These are phyloP conservation scores for Rhodosporidiobolus sp. DNA, from an alignment of 768 basidiomycete genomes.

Conservation along the genomic window DNA sequence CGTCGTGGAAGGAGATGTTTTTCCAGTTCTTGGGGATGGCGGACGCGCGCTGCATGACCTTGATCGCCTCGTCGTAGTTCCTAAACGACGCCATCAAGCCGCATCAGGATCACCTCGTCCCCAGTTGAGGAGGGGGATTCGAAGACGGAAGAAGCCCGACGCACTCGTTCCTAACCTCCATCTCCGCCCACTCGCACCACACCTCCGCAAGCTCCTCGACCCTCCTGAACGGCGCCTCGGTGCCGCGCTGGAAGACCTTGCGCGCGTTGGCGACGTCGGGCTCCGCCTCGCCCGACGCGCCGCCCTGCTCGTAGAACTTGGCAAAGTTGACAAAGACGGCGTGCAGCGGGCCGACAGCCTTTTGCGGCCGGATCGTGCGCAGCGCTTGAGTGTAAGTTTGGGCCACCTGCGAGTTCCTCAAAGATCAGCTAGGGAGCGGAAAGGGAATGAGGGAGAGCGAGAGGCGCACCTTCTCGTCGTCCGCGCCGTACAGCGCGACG, in stretches of 20 bases:
- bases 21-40: constrained; percentile 76
- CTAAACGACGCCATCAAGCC: constrained; percentile 55
- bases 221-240: constrained; percentile 84
- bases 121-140: no score
- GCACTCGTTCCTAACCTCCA: constrained; percentile 94
- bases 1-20: constrained; percentile 91
- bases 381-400: constrained; percentile 88
- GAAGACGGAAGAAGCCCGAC: not conserved
- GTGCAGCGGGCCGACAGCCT: constrained; percentile 85
- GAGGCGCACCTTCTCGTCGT: constrained; percentile 76
- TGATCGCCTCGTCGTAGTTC: constrained; percentile 91
- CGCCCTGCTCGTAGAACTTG: constrained; percentile 96
- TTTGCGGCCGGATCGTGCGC: constrained; percentile 79
- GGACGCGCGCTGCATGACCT: constrained; percentile 94
- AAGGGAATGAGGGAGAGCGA: not conserved
- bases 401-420: constrained; percentile 61
- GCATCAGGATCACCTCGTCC: no score
- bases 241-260: constrained; percentile 88
- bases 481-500: constrained; percentile 76
- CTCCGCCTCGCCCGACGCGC: constrained; percentile 70
- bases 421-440: not conserved
- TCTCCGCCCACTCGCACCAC: constrained; percentile 99
- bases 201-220: constrained; percentile 97
- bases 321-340: constrained; percentile 91
- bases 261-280: constrained; percentile 77